phyloP scores from a whole-genome alignment of 2,329 filamentous ascomycete species.

The Penicillium sp. region DNA sequence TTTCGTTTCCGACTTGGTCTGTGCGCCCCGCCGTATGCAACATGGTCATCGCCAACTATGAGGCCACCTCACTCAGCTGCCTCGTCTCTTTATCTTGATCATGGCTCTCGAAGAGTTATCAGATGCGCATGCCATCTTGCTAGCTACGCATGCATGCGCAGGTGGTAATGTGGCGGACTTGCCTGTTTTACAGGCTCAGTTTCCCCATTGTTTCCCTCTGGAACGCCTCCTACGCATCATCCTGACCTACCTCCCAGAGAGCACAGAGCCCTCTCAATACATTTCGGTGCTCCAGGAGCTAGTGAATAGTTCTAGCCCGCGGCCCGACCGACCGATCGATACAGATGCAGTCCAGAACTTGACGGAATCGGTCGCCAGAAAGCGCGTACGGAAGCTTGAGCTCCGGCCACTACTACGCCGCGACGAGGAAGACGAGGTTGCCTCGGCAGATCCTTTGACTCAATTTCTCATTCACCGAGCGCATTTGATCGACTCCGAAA shows the following conservation, averaged over 20 bases:
- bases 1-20: conserved; percentile 32
- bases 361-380: conserved; percentile 49
- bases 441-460: conserved; percentile 48
- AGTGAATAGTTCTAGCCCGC: conserved; percentile 33
- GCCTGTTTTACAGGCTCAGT: conserved; percentile 49
- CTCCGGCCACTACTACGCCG: conserved; percentile 49
- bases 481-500: conserved; percentile 57
- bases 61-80: conserved; percentile 29
- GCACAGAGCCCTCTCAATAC: conserved; percentile 51
- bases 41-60: conserved; percentile 23
- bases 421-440: conserved; percentile 43
- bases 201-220: conserved; percentile 47
- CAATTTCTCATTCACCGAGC: conserved; percentile 60
- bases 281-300: conserved; percentile 48
- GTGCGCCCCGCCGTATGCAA: conserved; percentile 28
- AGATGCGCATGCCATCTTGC: conserved; percentile 55
- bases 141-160: conserved; percentile 55
- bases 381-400: conserved; percentile 50
- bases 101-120: conserved; percentile 47
- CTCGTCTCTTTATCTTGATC: conserved; percentile 8
- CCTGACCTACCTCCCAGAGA: conserved; percentile 60
- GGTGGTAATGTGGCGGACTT: conserved; percentile 53
- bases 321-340: conserved; percentile 42
- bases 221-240: conserved; percentile 57
- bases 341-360: conserved; percentile 47